Evolutionary conservation across 1,284 basidiomycete species (phyloP), one percentile per base, ranked within the genome.

Genomic region (Schizophyllum amplum): DNA sequence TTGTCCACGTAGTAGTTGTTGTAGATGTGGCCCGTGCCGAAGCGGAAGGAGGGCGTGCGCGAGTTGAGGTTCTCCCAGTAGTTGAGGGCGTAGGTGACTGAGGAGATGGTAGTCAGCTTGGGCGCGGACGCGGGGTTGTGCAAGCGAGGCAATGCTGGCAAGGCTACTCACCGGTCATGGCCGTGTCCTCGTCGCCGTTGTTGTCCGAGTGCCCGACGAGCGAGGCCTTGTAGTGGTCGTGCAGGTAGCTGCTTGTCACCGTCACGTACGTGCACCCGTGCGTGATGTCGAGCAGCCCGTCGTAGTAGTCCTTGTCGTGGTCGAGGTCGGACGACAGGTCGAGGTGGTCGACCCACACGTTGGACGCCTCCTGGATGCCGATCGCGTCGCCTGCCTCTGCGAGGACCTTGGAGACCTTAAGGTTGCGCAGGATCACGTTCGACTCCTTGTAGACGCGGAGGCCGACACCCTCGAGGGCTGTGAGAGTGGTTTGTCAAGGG

Each of bases 371-470:
- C 61, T 42, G 48, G 48, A 78, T 68, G 27, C 73, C 76, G 55
- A 77, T 69, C 26, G 72, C 72, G 62, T 78, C 75, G 50, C 76
- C 76, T 54, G 70, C 72, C 1, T 58, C 59, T 17, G 76, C 75
- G 0, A 77, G 65, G 25, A 79, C 77, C 64, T 78, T 78, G 47
- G 75, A 74, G 57, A 79, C 72, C 64, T 76, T 77, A 61, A 79
- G 63, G 62, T 79, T 79, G 27, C 77, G 72, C 59, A 78, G 71
- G 63, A 79, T 79, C 53, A 79, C 77, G 57, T 79, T 78, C 42
- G 59, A 63, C 52, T 70, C 70, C 27, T 49, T 62, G 65, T 55
- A 67, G 68, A 60, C 56, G 7, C 59, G 26, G 66, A 71, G 20
- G 66, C 71, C 52, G 53, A 59, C 51, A 24, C 62, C 62, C 21